These are phyloP conservation scores for Scheffersomyces lignicola DNA, from an alignment of 1,139 yeast genomes.

Conservation along the genomic window DNA sequence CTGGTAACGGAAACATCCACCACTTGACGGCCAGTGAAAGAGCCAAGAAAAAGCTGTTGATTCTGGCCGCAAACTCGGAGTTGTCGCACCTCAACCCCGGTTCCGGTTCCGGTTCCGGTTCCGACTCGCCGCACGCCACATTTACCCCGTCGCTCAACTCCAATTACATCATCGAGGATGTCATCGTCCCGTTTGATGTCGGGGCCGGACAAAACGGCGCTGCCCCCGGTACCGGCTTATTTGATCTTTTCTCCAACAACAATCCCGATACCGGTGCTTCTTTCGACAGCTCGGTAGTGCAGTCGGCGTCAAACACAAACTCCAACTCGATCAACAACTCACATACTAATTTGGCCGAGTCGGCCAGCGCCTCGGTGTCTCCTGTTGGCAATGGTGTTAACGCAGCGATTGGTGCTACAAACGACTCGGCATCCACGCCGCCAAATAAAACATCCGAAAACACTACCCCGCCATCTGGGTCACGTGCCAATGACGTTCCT, in stretches of 20 bases:
- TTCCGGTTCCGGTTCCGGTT: no score
- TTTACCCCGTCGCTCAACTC: conserved; percentile 7
- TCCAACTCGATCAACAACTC: not conserved
- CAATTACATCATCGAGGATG: conserved; percentile 36
- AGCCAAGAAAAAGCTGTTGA: conserved; percentile 28
- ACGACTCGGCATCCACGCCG: no score
- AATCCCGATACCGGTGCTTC: not conserved
- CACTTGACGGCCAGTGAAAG: conserved; percentile 22
- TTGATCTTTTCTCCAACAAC: conserved; percentile 26
- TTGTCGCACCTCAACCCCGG: conserved; percentile 2
- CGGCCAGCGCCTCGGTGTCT: conserved; percentile 1
- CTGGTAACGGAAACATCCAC: conserved; percentile 12
- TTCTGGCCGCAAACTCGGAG: conserved; percentile 22
- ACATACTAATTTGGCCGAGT: conserved; percentile 1
- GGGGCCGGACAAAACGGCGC: not conserved
- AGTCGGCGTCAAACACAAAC: not conserved
- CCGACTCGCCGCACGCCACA: no score
- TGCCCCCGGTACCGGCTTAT: conserved; percentile 24
- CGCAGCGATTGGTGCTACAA: no score
- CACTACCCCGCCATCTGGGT: no score
- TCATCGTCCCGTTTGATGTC: conserved; percentile 29
- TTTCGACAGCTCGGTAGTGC: not conserved
- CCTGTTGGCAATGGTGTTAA: not conserved
- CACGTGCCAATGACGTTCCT: conserved; percentile 1
- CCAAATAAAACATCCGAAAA: no score